phyloP scores from a whole-genome alignment of 148 eudicot species.

The Vaccinium vitisidaea region DNA sequence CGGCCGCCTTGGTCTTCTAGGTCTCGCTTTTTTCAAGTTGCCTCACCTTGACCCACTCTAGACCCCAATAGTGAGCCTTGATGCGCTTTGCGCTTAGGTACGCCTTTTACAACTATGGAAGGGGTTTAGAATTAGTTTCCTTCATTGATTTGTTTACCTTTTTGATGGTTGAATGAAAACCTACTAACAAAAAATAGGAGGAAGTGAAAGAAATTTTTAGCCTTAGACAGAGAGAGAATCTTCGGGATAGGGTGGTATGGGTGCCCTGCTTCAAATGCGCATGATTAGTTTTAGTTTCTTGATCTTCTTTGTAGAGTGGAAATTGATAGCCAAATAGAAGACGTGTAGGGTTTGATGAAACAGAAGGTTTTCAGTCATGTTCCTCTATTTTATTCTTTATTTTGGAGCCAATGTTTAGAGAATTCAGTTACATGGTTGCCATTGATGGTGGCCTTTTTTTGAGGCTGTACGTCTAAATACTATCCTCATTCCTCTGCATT shows the following conservation, averaged over 20 bases:
- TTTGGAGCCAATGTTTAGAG: neutral
- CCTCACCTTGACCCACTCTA: neutral
- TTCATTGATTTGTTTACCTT: neutral
- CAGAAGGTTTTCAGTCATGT: neutral
- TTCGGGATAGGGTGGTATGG: neutral
- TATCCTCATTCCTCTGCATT: neutral
- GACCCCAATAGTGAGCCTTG: neutral
- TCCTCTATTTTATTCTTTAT: neutral
- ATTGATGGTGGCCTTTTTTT: neutral
- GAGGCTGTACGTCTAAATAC: neutral
- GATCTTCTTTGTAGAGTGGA: neutral
- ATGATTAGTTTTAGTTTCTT: neutral
- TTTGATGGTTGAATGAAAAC: neutral
- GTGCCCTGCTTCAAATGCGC: neutral
- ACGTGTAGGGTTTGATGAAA: neutral
- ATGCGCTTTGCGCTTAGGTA: neutral
- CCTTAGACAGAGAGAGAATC: neutral
- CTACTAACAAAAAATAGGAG: neutral
- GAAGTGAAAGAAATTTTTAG: neutral
- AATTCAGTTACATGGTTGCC: neutral
- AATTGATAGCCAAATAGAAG: neutral
- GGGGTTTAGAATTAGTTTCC: neutral
- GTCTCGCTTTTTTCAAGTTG: neutral
- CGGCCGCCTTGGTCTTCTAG: neutral
- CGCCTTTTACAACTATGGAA: neutral